A percentile compares a stretch with the other conserved stretches of the same genome.
Conservation (phyloP, 306 rosid genomes). For the Betula pendula region DNA sequence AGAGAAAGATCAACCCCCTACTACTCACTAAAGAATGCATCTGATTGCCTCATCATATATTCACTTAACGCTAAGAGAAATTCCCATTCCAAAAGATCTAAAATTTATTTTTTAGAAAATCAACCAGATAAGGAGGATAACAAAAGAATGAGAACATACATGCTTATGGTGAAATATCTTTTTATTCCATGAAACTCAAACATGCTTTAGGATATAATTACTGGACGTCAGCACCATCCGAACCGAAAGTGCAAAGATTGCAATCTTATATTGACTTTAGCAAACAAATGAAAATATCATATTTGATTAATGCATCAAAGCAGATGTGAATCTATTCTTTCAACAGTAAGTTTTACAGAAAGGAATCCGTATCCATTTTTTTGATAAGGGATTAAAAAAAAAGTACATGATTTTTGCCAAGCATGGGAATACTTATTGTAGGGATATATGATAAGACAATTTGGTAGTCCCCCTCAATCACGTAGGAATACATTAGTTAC, state of each 20-base stretch:
- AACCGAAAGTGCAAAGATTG: neutral
- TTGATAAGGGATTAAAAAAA: neutral
- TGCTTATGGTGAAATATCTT: neutral
- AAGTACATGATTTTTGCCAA: neutral
- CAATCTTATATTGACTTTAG: neutral
- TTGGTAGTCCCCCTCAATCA: neutral
- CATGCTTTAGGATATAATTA: neutral
- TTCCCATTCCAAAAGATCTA: neutral
- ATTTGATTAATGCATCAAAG: neutral
- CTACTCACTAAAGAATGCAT: neutral
- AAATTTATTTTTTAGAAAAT: neutral
- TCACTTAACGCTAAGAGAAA: neutral
- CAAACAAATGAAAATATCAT: neutral
- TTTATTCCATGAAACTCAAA: neutral
- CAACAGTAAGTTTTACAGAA: neutral
- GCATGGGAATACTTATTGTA: neutral
- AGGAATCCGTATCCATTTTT: neutral
- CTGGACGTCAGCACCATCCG: slow-evolving; percentile 3
- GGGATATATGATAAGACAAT: neutral
- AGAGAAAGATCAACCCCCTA: neutral
- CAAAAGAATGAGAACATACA: neutral
- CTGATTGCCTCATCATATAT: neutral
- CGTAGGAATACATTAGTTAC: neutral
- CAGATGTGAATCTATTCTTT: neutral
- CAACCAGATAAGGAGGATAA: neutral